A percentile compares a stretch with the other conserved stretches of the same genome.
phyloP scores from a whole-genome alignment of 495 filamentous ascomycete genomes.

The Gamarada debralockiae region DNA sequence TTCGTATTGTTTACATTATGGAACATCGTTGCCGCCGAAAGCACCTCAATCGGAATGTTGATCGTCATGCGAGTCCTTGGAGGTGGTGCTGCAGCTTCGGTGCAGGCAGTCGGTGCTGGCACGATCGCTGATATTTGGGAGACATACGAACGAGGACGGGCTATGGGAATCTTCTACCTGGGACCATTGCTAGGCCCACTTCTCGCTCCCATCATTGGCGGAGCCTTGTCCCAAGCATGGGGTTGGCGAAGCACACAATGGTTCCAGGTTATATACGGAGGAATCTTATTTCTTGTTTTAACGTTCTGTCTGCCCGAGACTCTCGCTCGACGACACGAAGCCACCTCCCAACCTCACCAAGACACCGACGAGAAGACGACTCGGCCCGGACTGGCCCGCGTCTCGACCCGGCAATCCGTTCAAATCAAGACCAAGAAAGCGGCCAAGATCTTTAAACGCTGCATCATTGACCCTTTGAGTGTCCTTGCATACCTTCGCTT shows the following conservation, averaged over 20 bases:
- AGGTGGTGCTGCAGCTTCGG: constrained; percentile 81
- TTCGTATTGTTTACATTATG: constrained; percentile 80
- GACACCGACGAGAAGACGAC: constrained; percentile 19
- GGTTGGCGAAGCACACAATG: constrained; percentile 86
- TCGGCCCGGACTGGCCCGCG: constrained; percentile 41
- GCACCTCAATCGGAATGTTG: constrained; percentile 76
- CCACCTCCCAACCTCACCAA: constrained; percentile 4
- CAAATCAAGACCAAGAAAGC: constrained; percentile 48
- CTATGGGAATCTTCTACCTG: constrained; percentile 93
- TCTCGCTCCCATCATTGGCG: constrained; percentile 83
- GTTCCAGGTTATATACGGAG: constrained; percentile 80
- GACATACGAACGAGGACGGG: constrained; percentile 67
- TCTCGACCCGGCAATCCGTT: constrained; percentile 61
- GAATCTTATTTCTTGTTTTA: constrained; percentile 55
- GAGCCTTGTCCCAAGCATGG: constrained; percentile 63
- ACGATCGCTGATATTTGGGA: constrained; percentile 95
- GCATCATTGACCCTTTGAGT: constrained; percentile 75
- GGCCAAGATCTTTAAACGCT: constrained; percentile 53
- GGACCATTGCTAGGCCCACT: constrained; percentile 85
- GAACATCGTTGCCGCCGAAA: constrained; percentile 67
- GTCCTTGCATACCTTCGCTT: constrained; percentile 78
- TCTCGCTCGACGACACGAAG: constrained; percentile 32
- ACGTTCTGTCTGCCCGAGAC: constrained; percentile 72
- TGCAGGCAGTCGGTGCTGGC: constrained; percentile 90
- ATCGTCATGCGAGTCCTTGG: constrained; percentile 78